A percentile compares a stretch with the other conserved stretches of the same genome.
These are phyloP conservation scores for Trypanosoma scelopori DNA, from an alignment of 208 protist species.

Conservation along the genomic window DNA sequence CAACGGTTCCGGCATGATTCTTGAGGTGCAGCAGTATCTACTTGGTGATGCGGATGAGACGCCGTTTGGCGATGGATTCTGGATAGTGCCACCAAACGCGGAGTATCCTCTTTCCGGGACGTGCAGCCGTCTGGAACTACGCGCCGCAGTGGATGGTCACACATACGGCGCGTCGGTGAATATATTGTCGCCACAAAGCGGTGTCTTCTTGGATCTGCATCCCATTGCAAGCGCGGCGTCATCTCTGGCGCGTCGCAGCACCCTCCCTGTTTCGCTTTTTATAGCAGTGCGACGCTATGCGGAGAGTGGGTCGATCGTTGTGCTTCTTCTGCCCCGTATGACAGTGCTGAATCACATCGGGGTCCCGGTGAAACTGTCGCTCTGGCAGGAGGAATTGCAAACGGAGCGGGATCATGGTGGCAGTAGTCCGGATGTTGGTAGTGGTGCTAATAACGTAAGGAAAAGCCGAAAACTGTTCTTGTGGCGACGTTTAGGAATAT, in stretches of 20 bases:
- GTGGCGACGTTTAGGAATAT: slow-evolving; percentile 5
- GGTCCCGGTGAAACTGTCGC: slow-evolving; percentile 46
- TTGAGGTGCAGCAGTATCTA: slow-evolving; percentile 36
- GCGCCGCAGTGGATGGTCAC: slow-evolving; percentile 10
- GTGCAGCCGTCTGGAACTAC: slow-evolving; percentile 27
- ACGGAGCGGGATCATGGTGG: slow-evolving; percentile 1
- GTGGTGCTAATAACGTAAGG: background rate
- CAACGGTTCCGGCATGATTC: slow-evolving; percentile 47
- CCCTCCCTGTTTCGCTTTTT: slow-evolving; percentile 48
- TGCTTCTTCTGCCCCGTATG: slow-evolving; percentile 65
- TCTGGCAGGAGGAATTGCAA: slow-evolving; percentile 60
- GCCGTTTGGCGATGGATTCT: slow-evolving; percentile 10
- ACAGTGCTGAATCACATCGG: slow-evolving; percentile 76
- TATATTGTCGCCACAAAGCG: slow-evolving; percentile 20
- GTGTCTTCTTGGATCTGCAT: slow-evolving; percentile 14
- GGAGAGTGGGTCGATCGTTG: slow-evolving; percentile 47
- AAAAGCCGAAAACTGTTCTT: background rate
- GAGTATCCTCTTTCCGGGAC: slow-evolving; percentile 26
- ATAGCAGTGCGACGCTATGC: slow-evolving; percentile 41
- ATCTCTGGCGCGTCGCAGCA: background rate
- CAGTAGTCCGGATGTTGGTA: background rate
- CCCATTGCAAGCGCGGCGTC: background rate
- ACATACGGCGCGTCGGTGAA: slow-evolving; percentile 25
- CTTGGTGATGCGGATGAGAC: slow-evolving; percentile 19
- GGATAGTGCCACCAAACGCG: slow-evolving; percentile 23